Conservation (phyloP, 345 rosid species). For the Psidium guajava region DNA sequence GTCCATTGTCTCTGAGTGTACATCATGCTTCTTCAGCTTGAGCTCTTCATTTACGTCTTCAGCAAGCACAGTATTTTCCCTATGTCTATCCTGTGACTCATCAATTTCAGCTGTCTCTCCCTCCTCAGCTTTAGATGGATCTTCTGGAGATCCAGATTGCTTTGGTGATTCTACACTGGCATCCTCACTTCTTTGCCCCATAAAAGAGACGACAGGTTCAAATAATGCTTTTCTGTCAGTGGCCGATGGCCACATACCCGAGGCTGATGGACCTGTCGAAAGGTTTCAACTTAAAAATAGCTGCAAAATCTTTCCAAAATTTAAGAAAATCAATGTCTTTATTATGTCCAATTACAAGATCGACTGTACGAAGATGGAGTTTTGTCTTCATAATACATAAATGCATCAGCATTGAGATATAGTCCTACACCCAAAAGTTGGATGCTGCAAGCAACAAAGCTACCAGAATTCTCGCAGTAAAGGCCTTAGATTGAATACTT, state of each 20-base stretch:
- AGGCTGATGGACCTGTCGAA: constrained; percentile 18
- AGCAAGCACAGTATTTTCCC: constrained; percentile 9
- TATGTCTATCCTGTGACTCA: background rate
- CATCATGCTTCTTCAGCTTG: constrained; percentile 16
- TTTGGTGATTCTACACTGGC: constrained; percentile 16
- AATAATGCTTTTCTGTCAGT: constrained; percentile 33
- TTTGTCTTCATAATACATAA: background rate
- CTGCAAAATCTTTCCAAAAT: background rate
- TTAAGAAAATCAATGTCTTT: background rate
- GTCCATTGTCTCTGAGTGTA: constrained; percentile 17
- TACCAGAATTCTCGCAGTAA: background rate
- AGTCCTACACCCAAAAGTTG: background rate
- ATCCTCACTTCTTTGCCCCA: constrained; percentile 63
- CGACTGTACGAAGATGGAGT: background rate
- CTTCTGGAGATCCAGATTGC: constrained; percentile 23
- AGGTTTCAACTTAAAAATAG: background rate
- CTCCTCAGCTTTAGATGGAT: constrained; percentile 20
- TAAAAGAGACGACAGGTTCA: constrained; percentile 65
- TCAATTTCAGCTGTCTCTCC: constrained; percentile 25
- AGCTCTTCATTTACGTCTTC: constrained; percentile 26
- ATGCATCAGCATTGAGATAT: background rate
- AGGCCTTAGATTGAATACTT: background rate
- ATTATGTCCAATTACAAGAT: background rate
- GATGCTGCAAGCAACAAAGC: background rate
- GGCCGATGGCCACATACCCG: constrained; percentile 54